Evolutionary conservation across 2,329 filamentous ascomycete species (phyloP).

Genomic region (Podosphaera fusca): DNA sequence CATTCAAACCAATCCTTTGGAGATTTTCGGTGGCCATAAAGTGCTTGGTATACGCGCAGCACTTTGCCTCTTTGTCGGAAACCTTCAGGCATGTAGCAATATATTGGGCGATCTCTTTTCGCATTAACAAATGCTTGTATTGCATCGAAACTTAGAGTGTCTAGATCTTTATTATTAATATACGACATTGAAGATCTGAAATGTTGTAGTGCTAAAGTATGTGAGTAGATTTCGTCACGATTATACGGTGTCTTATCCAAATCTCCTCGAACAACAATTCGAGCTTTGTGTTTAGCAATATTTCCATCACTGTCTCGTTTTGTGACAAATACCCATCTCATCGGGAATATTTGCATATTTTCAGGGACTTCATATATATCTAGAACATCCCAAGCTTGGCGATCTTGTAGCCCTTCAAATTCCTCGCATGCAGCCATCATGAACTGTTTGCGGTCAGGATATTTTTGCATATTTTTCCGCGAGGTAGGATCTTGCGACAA

Average conservation of each 20-base stretch:
- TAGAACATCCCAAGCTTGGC: not conserved
- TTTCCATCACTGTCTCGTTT: no score
- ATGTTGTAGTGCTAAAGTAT: no score
- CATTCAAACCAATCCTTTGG: not conserved
- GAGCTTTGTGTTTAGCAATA: no score
- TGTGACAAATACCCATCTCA: no score
- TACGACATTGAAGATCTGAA: not conserved
- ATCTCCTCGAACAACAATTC: no score
- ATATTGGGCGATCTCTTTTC: no score
- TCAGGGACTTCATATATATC: not conserved
- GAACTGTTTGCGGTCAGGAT: not conserved
- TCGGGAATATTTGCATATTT: not conserved
- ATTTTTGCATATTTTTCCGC: no score
- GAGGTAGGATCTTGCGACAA: no score
- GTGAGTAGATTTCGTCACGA: no score
- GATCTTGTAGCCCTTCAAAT: not conserved
- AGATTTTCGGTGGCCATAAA: not conserved
- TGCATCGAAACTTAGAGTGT: not conserved
- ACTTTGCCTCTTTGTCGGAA: not conserved
- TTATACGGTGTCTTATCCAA: no score
- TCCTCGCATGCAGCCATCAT: not conserved
- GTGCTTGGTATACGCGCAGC: not conserved
- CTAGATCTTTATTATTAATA: not conserved
- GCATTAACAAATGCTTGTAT: no score
- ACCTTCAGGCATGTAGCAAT: no score